phyloP scores from a whole-genome alignment of 495 filamentous ascomycete genomes.

The Paragyromitra xinjiangensis region DNA sequence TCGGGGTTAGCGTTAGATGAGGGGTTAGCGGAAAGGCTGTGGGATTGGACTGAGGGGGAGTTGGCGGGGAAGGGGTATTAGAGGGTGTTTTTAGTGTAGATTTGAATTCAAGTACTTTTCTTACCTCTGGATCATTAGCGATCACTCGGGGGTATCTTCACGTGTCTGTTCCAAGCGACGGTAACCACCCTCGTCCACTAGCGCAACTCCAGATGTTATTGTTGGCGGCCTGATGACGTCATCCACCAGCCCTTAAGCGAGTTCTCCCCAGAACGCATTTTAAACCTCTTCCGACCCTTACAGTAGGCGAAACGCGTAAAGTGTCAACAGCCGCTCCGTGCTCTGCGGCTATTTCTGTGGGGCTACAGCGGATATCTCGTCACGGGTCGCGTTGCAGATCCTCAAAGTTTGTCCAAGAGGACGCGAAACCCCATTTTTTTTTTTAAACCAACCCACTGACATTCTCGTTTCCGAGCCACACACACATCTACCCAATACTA shows the following conservation, averaged over 20 bases:
- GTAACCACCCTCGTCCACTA: too few relatives aligned
- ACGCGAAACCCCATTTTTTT: slow-evolving; percentile 32
- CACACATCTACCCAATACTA: too few relatives aligned
- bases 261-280: neutral
- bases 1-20: slow-evolving; percentile 61
- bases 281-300: too few relatives aligned
- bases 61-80: slow-evolving; percentile 58
- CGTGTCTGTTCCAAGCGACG: neutral
- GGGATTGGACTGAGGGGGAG: slow-evolving; percentile 71
- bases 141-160: neutral
- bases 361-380: slow-evolving; percentile 12
- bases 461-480: too few relatives aligned
- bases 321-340: neutral
- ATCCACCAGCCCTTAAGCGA: neutral
- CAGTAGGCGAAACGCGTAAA: neutral
- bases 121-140: neutral
- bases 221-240: slow-evolving; percentile 16
- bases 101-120: neutral
- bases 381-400: slow-evolving; percentile 31
- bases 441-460: neutral
- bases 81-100: neutral
- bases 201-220: too few relatives aligned
- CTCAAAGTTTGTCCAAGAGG: neutral
- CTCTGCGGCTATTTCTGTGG: neutral
- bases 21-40: slow-evolving; percentile 64